A percentile compares a stretch with the other conserved stretches of the same genome.
Conservation (phyloP, 495 filamentous ascomycete genomes). For the Chaetomium cochliodes region DNA sequence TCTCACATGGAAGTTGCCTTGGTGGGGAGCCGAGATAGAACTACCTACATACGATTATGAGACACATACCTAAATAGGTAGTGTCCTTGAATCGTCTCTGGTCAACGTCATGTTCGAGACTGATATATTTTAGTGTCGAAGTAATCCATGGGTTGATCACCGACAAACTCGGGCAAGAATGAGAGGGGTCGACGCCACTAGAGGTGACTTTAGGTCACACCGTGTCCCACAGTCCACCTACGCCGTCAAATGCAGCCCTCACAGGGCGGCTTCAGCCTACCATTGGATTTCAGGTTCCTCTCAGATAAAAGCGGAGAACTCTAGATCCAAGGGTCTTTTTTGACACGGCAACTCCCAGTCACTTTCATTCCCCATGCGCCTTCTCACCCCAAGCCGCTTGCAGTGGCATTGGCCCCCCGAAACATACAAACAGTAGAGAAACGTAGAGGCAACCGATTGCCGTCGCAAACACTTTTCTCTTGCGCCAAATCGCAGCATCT, state of each 20-base stretch:
- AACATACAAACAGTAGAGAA: neutral
- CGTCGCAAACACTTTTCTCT: neutral
- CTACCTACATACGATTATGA: too few species aligned
- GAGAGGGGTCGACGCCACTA: neutral
- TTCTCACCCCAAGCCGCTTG: neutral
- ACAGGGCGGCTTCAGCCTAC: neutral
- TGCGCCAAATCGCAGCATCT: neutral
- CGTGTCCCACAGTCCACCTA: neutral
- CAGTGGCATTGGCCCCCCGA: neutral
- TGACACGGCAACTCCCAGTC: neutral
- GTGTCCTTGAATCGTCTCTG: too few species aligned
- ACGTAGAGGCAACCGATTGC: neutral
- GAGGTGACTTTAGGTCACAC: neutral
- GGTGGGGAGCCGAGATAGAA: too few species aligned
- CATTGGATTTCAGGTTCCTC: neutral
- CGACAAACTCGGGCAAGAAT: neutral
- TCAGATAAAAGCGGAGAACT: slow-evolving; percentile 1
- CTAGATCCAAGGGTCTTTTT: neutral
- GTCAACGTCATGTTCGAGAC: too few species aligned
- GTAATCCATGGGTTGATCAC: neutral
- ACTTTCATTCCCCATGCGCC: neutral
- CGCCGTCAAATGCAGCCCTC: neutral
- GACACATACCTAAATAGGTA: too few species aligned
- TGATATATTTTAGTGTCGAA: too few species aligned
- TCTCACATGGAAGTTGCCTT: too few species aligned